Percentiles rank a stretch among this genome's conserved stretches.
These are phyloP conservation scores for Begonia masoniana DNA, from an alignment of 306 rosid genomes.

Conservation along the genomic window DNA sequence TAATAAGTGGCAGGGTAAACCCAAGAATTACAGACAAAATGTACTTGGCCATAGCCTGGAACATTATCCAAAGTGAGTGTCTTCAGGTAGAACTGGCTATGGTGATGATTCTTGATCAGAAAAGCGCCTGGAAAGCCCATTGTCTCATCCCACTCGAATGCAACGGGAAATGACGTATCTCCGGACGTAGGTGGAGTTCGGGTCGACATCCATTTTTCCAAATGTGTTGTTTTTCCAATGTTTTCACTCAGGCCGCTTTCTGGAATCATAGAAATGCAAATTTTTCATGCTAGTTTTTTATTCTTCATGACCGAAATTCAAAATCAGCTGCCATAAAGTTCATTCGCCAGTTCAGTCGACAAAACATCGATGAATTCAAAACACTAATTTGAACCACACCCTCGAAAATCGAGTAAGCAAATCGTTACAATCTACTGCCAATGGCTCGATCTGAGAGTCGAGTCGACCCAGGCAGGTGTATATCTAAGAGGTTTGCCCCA, in stretches of 20 bases:
- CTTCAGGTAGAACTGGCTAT: slow-evolving; percentile 64
- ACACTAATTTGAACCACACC: too few species aligned
- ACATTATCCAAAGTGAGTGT: slow-evolving; percentile 47
- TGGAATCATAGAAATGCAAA: slow-evolving; percentile 3
- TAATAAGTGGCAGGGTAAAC: slow-evolving; percentile 74
- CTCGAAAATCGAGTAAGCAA: too few species aligned
- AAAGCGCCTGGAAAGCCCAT: slow-evolving; percentile 78
- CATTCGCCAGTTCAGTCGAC: too few species aligned
- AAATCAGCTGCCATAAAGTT: too few species aligned
- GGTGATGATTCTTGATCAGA: slow-evolving; percentile 49
- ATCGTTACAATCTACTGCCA: too few species aligned
- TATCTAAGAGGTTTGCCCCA: too few species aligned
- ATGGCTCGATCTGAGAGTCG: too few species aligned
- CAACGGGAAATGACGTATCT: slow-evolving; percentile 31
- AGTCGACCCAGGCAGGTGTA: too few species aligned
- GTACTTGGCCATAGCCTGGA: slow-evolving; percentile 42
- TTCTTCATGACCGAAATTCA: too few species aligned
- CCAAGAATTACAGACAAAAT: slow-evolving; percentile 92
- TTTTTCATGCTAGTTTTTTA: too few species aligned
- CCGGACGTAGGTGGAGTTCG: slow-evolving; percentile 16
- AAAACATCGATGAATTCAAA: too few species aligned
- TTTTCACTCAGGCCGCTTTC: slow-evolving; percentile 33
- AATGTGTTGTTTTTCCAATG: slow-evolving; percentile 39
- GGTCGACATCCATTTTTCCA: slow-evolving; percentile 65
- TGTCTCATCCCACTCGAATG: slow-evolving; percentile 62